Base-by-base conservation (phyloP, 2,329 filamentous ascomycete species). In the Pseudogymnoascus sp. region DNA sequence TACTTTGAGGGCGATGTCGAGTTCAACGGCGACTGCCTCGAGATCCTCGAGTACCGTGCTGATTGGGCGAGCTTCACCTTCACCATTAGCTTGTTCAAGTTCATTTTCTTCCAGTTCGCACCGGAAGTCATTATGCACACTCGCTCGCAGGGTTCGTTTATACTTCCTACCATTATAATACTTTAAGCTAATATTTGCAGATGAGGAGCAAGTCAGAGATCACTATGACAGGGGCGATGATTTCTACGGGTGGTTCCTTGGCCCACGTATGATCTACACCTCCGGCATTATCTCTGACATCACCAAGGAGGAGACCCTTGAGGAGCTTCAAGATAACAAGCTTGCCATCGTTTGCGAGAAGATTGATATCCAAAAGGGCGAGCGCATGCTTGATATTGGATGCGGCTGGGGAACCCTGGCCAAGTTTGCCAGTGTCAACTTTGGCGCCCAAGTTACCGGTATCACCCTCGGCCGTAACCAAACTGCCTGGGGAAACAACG, bases 181-280 rank as follows among this genome's bases (percentile, higher is more conserved):
- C 50, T 13, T 26, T 42, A 38, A 21, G 44, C 19, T 65, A 64
- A 71, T 78, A 70, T 42, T 11, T 60, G 37, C 69, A 91, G 93
- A 97, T 71, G 93, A 97, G 83, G 93, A 97, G 78, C 95, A 97
- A 80, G 93, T 97, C 64, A 91, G 93, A 74, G 91, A 93, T 77
- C 92, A 97, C 81, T 99, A 99, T 78, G 95, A 97, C 83, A 88
- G 92, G 68, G 95, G 95, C 74, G 92, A 99, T 76, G 95, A 97
- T 78, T 96, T 97, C 80, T 99, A 99, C 82, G 89, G 86, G 75
- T 99, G 93, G 92, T 97, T 97, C 84, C 85, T 97, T 67, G 95
- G 95, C 66, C 93, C 93, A 65, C 93, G 93, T 74, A 99, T 97
- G 95, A 91, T 97, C 78, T 97, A 97, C 82, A 99, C 95, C 61